Evolutionary conservation across 176 grass and related monocot genomes (phyloP), one percentile per base, ranked within the genome.

Genomic region (Carex parvula): DNA sequence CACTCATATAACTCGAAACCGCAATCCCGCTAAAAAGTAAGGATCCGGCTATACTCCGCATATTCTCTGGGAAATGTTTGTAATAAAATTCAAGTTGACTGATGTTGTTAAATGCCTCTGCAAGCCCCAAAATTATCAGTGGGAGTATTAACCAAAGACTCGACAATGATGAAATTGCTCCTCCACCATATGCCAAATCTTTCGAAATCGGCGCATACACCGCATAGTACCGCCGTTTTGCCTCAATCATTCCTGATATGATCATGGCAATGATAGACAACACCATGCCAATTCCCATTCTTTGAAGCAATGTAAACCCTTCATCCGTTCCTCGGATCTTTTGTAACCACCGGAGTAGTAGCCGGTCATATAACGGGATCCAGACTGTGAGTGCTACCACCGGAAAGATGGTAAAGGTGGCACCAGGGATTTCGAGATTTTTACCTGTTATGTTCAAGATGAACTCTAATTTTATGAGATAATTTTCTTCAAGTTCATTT

Each of bases 11-110:
- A 73, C 85, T 83, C 0, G 89, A 88, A n/a, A 88, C 17, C 0
- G 91, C 94, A 0, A 91, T n/a, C 17, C 89, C 89, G 46, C 41
- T 69, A 85, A 89, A 93, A 20, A 93, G 82, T 8, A 93, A 64
- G 26, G 91, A 90, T 3, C 86, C 94, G 11, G 91, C 91, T 13
- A 97, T 39, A 89, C 92, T 94, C 58, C 92, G 86, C 92, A 94
- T 94, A 85, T 89, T 94, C 75, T 97, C 94, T 6, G 88, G 91
- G 41, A 97, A 89, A 72, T 97, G 85, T 56, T 90, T 94, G 87
- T 94, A 97, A 85, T 89, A 92, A 87, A 97, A 92, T 82, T 94
- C 94, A 57, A 88, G 84, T 79, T 91, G 94, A 83, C 90, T 89
- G 13, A 94, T 83, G 26, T 90, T 50, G 83, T 92, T 92, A 84